phyloP scores from a whole-genome alignment of 129 eudicot genomes.

The Apium graveolens region DNA sequence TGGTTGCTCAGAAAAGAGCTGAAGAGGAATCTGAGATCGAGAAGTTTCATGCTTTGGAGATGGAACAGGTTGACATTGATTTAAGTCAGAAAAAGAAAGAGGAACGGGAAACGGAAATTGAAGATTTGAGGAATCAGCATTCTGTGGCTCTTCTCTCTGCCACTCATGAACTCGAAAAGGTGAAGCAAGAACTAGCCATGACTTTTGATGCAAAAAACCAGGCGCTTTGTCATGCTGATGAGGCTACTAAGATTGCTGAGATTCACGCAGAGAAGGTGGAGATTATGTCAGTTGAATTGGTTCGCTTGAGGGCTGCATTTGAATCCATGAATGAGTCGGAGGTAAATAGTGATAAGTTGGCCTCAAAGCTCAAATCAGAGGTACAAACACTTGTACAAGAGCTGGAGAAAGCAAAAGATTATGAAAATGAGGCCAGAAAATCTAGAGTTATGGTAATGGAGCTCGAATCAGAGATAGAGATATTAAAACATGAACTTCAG shows the following conservation, averaged over 20 bases:
- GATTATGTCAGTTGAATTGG: slow-evolving; percentile 56
- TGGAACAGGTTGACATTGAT: slow-evolving; percentile 88
- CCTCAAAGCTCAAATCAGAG: slow-evolving; percentile 41
- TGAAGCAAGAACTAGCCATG: slow-evolving; percentile 71
- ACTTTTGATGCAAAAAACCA: slow-evolving; percentile 70
- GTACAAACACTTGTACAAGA: slow-evolving; percentile 30
- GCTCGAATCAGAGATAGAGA: slow-evolving; percentile 34
- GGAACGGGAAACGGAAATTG: slow-evolving; percentile 63
- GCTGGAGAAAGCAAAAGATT: slow-evolving; percentile 22
- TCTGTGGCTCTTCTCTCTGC: slow-evolving; percentile 65
- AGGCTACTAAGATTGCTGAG: slow-evolving; percentile 89
- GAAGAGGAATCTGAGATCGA: slow-evolving; percentile 89
- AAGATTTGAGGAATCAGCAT: slow-evolving; percentile 67
- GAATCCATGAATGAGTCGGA: slow-evolving; percentile 50
- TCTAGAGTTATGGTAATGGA: slow-evolving; percentile 35
- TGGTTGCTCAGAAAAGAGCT: slow-evolving; percentile 82
- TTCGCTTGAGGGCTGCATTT: slow-evolving; percentile 50
- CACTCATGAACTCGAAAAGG: slow-evolving; percentile 75
- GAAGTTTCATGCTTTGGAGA: slow-evolving; percentile 82
- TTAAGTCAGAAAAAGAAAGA: slow-evolving; percentile 74
- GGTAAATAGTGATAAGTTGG: slow-evolving; percentile 37
- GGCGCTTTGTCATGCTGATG: slow-evolving; percentile 88
- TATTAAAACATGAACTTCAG: slow-evolving; percentile 27
- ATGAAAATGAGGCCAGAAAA: slow-evolving; percentile 36
- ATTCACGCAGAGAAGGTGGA: slow-evolving; percentile 71